Base-by-base conservation (phyloP, 75 land plant genomes). In the Selaginella moellendorffii region DNA sequence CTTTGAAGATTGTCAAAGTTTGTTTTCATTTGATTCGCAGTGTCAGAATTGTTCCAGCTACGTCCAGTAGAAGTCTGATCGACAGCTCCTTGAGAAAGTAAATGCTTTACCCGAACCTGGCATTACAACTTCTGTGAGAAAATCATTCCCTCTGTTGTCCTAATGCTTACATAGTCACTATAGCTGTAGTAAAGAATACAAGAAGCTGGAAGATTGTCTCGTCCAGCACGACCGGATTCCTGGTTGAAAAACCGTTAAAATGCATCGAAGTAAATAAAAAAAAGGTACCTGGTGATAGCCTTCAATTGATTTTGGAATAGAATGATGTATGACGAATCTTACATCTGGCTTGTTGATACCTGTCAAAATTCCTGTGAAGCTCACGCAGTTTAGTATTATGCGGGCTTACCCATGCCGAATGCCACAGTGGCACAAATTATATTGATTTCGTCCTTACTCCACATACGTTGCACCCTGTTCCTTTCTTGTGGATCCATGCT, bases 211-310 rank as follows among this genome's bases (percentile, higher is more conserved):
- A 65, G 79, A 53, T 85, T 92, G 80, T 93, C 98, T 68, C 98
- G 75, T 28, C 98, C 98, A 83, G 96, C 98, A 62, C 98, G 96
- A 24, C 98, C 98, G 73, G 97, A 93, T 73, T 93, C 98, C 98
- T 92, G 63, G 20, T 17, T 42, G 0, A 65, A 1, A 52, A 23
- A 51, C 14, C 10, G 64, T 54, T 56, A 68, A 28, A 29, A 67
- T 0, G 36, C 28, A 54, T 28, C 24, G 26, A 26, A 24, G 22
- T 20, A 42, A 23, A 25, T n/a, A 24, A 69, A 19, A 59, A 61
- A 36, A 23, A 28, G 26, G 27, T 71, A 88, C 98, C 87, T 93
- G 98, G 74, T 93, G 98, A 67, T 93, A 93, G 19, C 91, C 90
- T 80, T 93, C 98, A 72, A 93, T 83, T 8, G 98, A 93, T 69